phyloP scores from a whole-genome alignment of 148 eudicot genomes.

The Agrostemma githago region DNA sequence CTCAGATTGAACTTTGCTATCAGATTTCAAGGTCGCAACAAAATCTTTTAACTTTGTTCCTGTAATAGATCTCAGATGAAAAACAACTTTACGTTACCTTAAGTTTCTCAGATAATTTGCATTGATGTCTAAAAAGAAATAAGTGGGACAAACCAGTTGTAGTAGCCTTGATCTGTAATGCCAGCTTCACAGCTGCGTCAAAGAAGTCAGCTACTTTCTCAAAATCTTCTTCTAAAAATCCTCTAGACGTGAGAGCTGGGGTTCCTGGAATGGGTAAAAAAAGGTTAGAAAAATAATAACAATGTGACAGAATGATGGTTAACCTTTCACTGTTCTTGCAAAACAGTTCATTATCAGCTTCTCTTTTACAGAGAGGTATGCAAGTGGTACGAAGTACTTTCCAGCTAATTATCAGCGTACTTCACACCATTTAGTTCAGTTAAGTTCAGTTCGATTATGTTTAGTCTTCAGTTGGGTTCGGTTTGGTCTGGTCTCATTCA shows the following conservation, averaged over 20 bases:
- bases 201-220: conserved; percentile 90
- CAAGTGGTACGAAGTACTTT: neutral
- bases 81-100: neutral
- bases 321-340: neutral
- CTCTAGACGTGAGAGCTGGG: conserved; percentile 95
- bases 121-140: neutral
- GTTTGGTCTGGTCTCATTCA: no score
- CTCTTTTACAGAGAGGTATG: neutral
- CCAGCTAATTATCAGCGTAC: neutral
- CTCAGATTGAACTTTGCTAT: conserved; percentile 60
- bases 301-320: neutral
- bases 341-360: neutral
- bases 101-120: neutral
- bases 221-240: conserved; percentile 90
- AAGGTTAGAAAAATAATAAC: neutral
- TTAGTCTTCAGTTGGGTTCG: no score
- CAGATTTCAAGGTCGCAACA: conserved; percentile 63
- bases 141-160: conserved; percentile 45
- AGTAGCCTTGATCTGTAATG: conserved; percentile 68
- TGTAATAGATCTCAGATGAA: conserved; percentile 19
- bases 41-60: conserved; percentile 99
- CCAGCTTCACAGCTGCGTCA: conserved; percentile 80
- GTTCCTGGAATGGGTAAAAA: conserved; percentile 48
- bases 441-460: no score
- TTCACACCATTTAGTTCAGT: neutral